These are phyloP conservation scores for Termitomyces sp. DNA, from an alignment of 768 basidiomycete species.

Conservation along the genomic window DNA sequence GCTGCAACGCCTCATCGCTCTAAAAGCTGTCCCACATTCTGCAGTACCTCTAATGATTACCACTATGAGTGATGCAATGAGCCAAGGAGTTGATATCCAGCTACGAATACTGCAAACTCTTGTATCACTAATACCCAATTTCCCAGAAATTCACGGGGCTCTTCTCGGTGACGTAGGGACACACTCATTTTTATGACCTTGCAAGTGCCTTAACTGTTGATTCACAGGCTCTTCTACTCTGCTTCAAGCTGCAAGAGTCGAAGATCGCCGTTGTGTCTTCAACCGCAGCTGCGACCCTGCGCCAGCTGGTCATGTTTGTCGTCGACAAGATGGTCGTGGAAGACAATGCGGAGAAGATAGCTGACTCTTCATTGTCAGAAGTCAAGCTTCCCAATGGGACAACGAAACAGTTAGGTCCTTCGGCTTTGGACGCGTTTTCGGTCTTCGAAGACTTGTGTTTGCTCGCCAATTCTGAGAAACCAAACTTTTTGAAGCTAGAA, in stretches of 20 bases:
- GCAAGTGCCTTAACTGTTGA: neutral
- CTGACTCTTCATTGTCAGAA: conserved; percentile 28
- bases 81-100: conserved; percentile 95
- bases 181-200: neutral
- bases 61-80: conserved; percentile 84
- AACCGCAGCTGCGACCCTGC: conserved; percentile 92
- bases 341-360: conserved; percentile 41
- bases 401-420: conserved; percentile 58
- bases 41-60: conserved; percentile 74
- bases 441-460: conserved; percentile 93
- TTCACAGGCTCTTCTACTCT: conserved; percentile 77
- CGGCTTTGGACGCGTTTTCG: conserved; percentile 78
- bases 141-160: conserved; percentile 72
- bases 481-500: conserved; percentile 76
- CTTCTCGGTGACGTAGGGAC: conserved; percentile 72
- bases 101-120: conserved; percentile 90
- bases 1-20: conserved; percentile 81
- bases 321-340: conserved; percentile 91
- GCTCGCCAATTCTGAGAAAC: conserved; percentile 76
- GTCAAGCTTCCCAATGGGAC: conserved; percentile 65
- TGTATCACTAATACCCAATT: conserved; percentile 86
- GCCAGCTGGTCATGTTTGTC: conserved; percentile 96
- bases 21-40: conserved; percentile 79
- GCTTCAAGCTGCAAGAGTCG: conserved; percentile 94
- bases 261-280: conserved; percentile 95